Percentiles rank a stretch among this genome's conserved stretches.
Evolutionary conservation across 2,329 filamentous ascomycete species (phyloP).

Genomic region (Purpureocillium takamizusanense): DNA sequence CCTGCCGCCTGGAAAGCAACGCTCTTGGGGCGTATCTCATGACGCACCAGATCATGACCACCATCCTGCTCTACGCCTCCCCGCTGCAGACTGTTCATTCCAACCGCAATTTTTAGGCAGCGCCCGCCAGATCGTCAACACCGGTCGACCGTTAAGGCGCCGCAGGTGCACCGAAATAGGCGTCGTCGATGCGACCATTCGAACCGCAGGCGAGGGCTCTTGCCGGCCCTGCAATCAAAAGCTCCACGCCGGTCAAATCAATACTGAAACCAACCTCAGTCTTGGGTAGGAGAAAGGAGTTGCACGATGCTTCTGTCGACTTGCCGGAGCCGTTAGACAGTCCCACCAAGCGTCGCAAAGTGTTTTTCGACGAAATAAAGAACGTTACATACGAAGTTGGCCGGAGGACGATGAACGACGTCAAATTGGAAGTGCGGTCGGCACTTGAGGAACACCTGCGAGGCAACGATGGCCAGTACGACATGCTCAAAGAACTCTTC

Average conservation of each 20-base stretch:
- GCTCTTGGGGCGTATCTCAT: not conserved
- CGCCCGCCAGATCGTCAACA: no score
- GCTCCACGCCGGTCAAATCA: constrained; percentile 38
- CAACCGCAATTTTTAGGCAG: not conserved
- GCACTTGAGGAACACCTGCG: constrained; percentile 48
- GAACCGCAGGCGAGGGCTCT: constrained; percentile 24
- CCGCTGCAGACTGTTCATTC: not conserved
- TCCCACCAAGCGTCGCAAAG: constrained; percentile 45
- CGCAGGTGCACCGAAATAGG: not conserved
- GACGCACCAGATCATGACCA: not conserved
- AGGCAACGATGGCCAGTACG: constrained; percentile 51
- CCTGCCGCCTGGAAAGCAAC: not conserved
- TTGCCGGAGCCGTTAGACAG: constrained; percentile 28
- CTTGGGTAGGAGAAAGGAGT: constrained; percentile 33
- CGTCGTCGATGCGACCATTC: constrained; percentile 20
- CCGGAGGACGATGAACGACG: constrained; percentile 41
- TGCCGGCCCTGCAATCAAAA: constrained; percentile 21
- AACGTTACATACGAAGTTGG: constrained; percentile 48
- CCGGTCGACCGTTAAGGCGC: not conserved
- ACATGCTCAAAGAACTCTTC: constrained; percentile 52
- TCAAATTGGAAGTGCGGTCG: constrained; percentile 44
- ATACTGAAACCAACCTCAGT: constrained; percentile 41
- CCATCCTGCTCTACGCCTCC: not conserved
- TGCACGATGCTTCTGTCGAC: constrained; percentile 33
- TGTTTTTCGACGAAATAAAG: constrained; percentile 49